Base-by-base conservation (phyloP, 129 eudicot genomes). In the Flaveria bidentis region DNA sequence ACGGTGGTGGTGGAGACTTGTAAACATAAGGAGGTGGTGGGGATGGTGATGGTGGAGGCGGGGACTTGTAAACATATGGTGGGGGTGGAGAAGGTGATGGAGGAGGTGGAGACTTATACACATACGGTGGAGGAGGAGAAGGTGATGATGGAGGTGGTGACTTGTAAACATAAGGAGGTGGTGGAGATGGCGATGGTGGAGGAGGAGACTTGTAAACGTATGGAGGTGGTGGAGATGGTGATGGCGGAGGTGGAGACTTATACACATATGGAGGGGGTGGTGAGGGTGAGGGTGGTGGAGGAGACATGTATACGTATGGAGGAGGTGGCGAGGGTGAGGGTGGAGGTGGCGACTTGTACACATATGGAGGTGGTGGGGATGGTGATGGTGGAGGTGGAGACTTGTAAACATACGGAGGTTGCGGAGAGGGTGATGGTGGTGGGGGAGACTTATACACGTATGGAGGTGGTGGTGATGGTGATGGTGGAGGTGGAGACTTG, bases 21-120 rank as follows among this genome's bases (percentile, higher is more conserved):
- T 60, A 60, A 10, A 60, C 39, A 2, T 60, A 60, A 5, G 75
- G 81, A 39, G 75, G 75, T 13, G 81, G 81, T 2, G 81, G 75
- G 0, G 75, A 77, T 0, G 28, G 69, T 1, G 65, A 1, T 1
- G 76, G 76, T 9, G 73, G 82, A 4, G 65, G 79, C 0, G 80
- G 80, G 18, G 66, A 80, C 26, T 57, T 55, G 8, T 60, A 60
- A 4, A 60, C 13, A 0, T 60, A 22, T 0, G 66, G 66, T 9
- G 73, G 56, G 0, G 73, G 73, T 1, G 73, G 73, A 2, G 72
- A 36, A 0, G 72, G 72, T 0, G 72, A 36, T 17, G 72, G 55
- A 0, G 72, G 55, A 2, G 76, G 63, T 0, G 73, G 73, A 0
- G 73, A 69, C 58, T 69, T 69, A 0, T 69, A 69, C 0, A 47